A percentile compares a stretch with the other conserved stretches of the same genome.
phyloP scores from a whole-genome alignment of 768 basidiomycete species.

The Lactarius evosmus region DNA sequence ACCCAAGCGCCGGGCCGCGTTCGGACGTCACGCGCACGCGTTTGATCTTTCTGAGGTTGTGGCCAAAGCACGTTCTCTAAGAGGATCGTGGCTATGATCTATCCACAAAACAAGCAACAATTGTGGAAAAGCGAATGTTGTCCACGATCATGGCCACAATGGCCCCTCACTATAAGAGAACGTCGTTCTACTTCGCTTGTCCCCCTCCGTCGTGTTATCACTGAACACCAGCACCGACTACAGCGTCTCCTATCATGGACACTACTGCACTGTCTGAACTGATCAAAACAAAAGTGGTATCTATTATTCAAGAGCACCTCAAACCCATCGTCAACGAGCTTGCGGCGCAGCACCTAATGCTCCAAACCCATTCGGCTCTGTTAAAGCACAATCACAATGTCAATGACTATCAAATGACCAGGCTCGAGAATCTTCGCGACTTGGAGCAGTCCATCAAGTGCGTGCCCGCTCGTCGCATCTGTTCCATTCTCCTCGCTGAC shows the following conservation, averaged over 20 bases:
- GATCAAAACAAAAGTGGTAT: conserved; percentile 9
- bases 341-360: conserved; percentile 9
- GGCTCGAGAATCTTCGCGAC: conserved; percentile 19
- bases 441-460: conserved; percentile 24
- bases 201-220: background rate
- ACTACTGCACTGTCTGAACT: conserved; percentile 3
- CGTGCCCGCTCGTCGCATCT: background rate
- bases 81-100: no score
- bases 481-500: background rate
- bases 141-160: no score
- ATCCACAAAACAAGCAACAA: no score
- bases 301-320: conserved; percentile 20
- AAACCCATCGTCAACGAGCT: conserved; percentile 18
- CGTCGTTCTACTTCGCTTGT: background rate
- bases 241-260: conserved; percentile 1
- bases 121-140: no score
- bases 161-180: background rate
- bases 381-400: conserved; percentile 20
- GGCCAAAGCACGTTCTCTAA: no score
- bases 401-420: conserved; percentile 18
- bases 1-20: no score
- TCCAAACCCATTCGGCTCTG: conserved; percentile 6
- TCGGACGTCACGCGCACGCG: no score
- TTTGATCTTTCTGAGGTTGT: no score
- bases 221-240: background rate